Base-by-base conservation (phyloP, 345 rosid species). In the Arabidopsis suecica region DNA sequence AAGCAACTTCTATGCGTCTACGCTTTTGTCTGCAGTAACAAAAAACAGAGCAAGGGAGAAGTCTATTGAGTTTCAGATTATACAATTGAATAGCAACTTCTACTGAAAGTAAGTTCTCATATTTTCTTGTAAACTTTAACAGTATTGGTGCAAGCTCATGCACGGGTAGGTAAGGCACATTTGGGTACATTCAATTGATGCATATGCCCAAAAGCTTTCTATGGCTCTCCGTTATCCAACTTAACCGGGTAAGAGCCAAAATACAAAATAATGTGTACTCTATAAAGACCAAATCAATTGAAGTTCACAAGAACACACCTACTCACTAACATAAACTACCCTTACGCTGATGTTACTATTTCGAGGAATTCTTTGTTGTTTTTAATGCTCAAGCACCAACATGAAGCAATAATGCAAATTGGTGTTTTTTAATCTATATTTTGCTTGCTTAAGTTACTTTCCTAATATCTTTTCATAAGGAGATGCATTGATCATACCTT, bases 1-100 rank as follows among this genome's bases (percentile, higher is more conserved):
- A 78, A 79, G 91, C 90, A 75, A 87, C 99, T 82, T 95, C 99
- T 56, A 95, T 75, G 36, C 93, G 88, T 83, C 98, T 89, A 82
- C 85, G 75, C 84, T 90, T 96, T 76, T 91, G 91, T 64, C 99
- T 96, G 90, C 74, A 69, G 57, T 54, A 71, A 59, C 65, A 78
- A 33, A 41, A 72, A 33, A 36, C 64, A 55, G 72, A 51, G 72
- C 57, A 30, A 74, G 61, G 9, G 18, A 59, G 33, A 33, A 64
- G 61, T 36, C 42, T 37, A 47, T 33, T 25, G 22, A 44, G 68
- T 37, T 58, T 66, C 53, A 34, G 32, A 30, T 33, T 11, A 65
- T 44, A n/a, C 58, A 65, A 73, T 8, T 33, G 14, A 70, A 60
- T 28, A 74, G 22, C 20, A 74, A 57, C 59, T 45, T 57, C 42